Evolutionary conservation across 805 yeast species (phyloP), one percentile per base, ranked within the genome.

Genomic region (Hanseniaspora clermontiae): DNA sequence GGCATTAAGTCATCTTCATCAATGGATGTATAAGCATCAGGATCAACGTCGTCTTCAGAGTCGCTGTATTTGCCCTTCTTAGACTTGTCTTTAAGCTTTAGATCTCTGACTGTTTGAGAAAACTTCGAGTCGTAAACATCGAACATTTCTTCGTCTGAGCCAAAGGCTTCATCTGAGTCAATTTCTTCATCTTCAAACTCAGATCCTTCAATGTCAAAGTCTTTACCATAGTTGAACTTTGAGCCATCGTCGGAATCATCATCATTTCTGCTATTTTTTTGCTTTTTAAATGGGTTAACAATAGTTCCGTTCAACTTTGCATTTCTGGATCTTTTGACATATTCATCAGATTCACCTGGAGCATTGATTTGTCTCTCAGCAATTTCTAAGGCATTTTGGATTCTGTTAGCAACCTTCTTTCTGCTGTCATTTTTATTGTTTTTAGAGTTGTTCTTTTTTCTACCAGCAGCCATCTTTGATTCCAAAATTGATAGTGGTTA

Each of bases 111-210:
- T 14, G 84, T 78, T 63, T 83, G 87, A 6, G 88, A 81, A 60
- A 83, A 79, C 64, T 79, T 83, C 34, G 86, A 79, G 66, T 79
- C 77, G 62, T 82, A 68, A 8, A 74, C 77, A 56, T 81, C 87
- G 58, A 76, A 79, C 10, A 49, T n/a, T 54, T 81, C 87, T 61
- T 84, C 90, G 58, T 78, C 95, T 0, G 93, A 83, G 0, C 93
- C 95, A 58, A 87, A 70, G 0, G 95, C 96, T 62, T 85, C 96
- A 67, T 89, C 96, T 0, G 95, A 87, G 62, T 84, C 87, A 48
- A 85, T 72, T 59, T 85, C 86, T 64, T 81, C 86, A 63, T 81
- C 85, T 49, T 73, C 79, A 60, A 79, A 72, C 27, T 68, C 71
- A 3, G 67, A 67, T 1, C 65, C 69, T 6, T 61, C 70, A 12